Base-by-base conservation (phyloP, 108 stramenopile species). In the Cyclotella sp. region DNA sequence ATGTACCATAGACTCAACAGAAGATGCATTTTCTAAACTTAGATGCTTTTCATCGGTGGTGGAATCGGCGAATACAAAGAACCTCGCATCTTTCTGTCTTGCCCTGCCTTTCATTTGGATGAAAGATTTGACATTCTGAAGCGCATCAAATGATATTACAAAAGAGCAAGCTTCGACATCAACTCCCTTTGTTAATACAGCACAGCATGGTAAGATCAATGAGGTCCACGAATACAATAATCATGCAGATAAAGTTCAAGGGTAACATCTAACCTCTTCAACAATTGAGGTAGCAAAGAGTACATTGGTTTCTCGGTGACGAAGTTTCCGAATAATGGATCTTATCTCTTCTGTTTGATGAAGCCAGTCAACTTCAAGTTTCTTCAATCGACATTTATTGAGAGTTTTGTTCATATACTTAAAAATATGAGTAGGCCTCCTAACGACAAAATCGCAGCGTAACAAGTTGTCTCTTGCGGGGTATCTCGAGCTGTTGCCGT, bases 41-140 rank as follows among this genome's bases (percentile, higher is more conserved):
- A 84, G 16, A 55, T 40, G 58, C 53, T 53, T 34, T 27, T 24
- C 0, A 43, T 51, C 45, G 28, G 0, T 9, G 46, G 57, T 59
- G 55, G 30, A 13, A 45, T 90, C 77, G 24, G 73, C 46, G 52
- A 90, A 86, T 9, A 87, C 76, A 46, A 77, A 87, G 62, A 90
- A 90, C 53, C 79, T 84, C 6, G 89, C 86, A 73, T 79, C 43
- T 60, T 82, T 67, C 47, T 82, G 78, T 53, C 89, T 68, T 11
- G 89, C 89, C 53, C 89, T 64, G 0, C 89, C 89, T 76, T 90
- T 90, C 89, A 90, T 90, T 75, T 90, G 89, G 34, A 90, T 82
- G 75, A 86, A 90, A 24, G 79, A 83, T 63, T 90, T 86, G 51
- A 72, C 67, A 16, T 52, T 81, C 27, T 55, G 84, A n/a, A 88